Evolutionary conservation across 179 eudicot species (phyloP).

Genomic region (Silene coronaria): DNA sequence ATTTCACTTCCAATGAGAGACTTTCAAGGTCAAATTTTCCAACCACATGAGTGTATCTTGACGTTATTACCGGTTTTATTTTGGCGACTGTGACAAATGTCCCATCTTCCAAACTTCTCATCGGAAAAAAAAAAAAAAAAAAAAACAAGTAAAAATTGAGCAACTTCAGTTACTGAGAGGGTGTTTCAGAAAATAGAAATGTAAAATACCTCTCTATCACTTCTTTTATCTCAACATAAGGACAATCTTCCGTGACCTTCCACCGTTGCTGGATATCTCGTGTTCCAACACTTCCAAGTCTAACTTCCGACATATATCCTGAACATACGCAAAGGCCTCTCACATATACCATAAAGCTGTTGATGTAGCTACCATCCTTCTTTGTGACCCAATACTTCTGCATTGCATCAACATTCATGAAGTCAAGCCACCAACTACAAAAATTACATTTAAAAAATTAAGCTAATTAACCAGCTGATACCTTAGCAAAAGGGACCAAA

Average conservation of each 20-base stretch:
- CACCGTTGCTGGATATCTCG: not conserved
- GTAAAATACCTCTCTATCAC: not conserved
- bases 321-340: conserved; percentile 22
- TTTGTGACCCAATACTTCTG: conserved; percentile 50
- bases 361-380: conserved; percentile 23
- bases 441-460: not conserved
- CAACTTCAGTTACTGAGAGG: not conserved
- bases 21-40: conserved; percentile 31
- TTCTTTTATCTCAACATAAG: not conserved
- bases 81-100: conserved; percentile 33
- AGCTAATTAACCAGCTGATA: not conserved
- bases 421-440: not conserved
- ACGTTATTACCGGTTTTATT: conserved; percentile 16
- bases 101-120: conserved; percentile 25
- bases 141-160: too few species aligned
- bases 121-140: not conserved
- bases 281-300: not conserved
- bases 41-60: conserved; percentile 37
- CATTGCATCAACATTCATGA: not conserved
- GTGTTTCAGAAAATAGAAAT: not conserved
- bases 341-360: conserved; percentile 50
- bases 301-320: too few species aligned
- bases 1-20: conserved; percentile 30
- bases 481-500: not conserved
- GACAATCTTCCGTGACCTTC: not conserved